These are phyloP conservation scores for Taphrina communis DNA, from an alignment of 1,139 yeast species.

Conservation along the genomic window DNA sequence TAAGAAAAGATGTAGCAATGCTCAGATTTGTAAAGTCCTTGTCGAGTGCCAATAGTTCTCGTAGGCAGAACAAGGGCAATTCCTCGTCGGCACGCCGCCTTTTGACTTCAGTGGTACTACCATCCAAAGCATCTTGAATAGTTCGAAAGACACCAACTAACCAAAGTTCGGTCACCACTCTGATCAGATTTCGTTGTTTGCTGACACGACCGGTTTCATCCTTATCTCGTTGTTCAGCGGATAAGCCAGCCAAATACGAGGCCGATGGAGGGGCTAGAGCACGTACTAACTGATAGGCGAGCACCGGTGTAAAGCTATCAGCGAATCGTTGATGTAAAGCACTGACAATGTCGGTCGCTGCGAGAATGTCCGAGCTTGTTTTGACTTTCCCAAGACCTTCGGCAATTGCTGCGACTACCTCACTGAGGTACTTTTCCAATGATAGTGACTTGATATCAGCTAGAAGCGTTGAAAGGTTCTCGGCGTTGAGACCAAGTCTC, in stretches of 20 bases:
- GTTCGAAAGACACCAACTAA: slow-evolving; percentile 64
- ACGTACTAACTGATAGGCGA: slow-evolving; percentile 61
- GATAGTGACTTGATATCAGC: slow-evolving; percentile 69
- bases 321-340: slow-evolving; percentile 77
- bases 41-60: slow-evolving; percentile 49
- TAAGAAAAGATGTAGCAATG: slow-evolving; percentile 59
- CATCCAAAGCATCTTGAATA: slow-evolving; percentile 52
- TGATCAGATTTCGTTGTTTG: slow-evolving; percentile 59
- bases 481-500: slow-evolving; percentile 62
- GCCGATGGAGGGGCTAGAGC: slow-evolving; percentile 57
- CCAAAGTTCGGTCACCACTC: slow-evolving; percentile 67
- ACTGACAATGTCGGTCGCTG: slow-evolving; percentile 72
- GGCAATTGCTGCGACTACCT: slow-evolving; percentile 65
- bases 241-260: slow-evolving; percentile 50
- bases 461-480: slow-evolving; percentile 58
- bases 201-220: slow-evolving; percentile 55
- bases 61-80: slow-evolving; percentile 52
- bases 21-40: slow-evolving; percentile 49
- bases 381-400: slow-evolving; percentile 67
- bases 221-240: slow-evolving; percentile 53
- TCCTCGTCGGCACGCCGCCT: slow-evolving; percentile 40
- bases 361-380: slow-evolving; percentile 64
- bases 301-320: slow-evolving; percentile 44
- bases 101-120: slow-evolving; percentile 32
- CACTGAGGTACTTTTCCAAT: slow-evolving; percentile 77